These are phyloP conservation scores for Cicer pinnatifidum DNA, from an alignment of 306 rosid species.

Conservation along the genomic window DNA sequence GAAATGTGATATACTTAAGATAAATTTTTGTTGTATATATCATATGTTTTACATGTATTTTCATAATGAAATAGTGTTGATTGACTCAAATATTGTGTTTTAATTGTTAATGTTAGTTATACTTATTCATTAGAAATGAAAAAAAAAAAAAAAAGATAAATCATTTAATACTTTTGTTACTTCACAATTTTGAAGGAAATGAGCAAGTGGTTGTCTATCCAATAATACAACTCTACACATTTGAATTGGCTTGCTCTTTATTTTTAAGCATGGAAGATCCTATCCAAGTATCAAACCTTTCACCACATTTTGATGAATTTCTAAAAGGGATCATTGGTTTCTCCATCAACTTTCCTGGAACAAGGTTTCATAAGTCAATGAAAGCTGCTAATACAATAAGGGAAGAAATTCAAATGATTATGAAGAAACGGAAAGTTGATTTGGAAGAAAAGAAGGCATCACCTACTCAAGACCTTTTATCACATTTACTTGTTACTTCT, in stretches of 20 bases:
- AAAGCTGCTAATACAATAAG: conserved; percentile 47
- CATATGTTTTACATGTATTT: too few relatives aligned
- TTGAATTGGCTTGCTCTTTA: conserved; percentile 54
- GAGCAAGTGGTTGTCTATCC: conserved; percentile 46
- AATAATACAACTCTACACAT: conserved; percentile 47
- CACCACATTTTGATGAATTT: conserved; percentile 41
- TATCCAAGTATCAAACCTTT: conserved; percentile 40
- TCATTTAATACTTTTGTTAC: conserved; percentile 9
- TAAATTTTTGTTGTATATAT: too few relatives aligned
- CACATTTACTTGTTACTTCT: conserved; percentile 51
- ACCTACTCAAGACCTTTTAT: conserved; percentile 53
- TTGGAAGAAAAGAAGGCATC: conserved; percentile 48
- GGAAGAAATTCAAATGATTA: conserved; percentile 41
- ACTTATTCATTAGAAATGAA: conserved; percentile 5
- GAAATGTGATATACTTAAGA: too few relatives aligned
- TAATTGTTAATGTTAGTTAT: background rate
- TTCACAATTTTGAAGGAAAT: conserved; percentile 48
- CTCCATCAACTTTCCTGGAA: conserved; percentile 53
- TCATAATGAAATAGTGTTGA: background rate
- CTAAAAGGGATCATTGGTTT: conserved; percentile 53
- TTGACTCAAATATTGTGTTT: conserved; percentile 1
- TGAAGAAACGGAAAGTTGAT: conserved; percentile 50
- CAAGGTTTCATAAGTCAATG: conserved; percentile 48
- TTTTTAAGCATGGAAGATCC: conserved; percentile 55
- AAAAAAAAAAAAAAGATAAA: conserved; percentile 10